Conservation (phyloP, 768 basidiomycete species). For the Auriscalpium microsporum region DNA sequence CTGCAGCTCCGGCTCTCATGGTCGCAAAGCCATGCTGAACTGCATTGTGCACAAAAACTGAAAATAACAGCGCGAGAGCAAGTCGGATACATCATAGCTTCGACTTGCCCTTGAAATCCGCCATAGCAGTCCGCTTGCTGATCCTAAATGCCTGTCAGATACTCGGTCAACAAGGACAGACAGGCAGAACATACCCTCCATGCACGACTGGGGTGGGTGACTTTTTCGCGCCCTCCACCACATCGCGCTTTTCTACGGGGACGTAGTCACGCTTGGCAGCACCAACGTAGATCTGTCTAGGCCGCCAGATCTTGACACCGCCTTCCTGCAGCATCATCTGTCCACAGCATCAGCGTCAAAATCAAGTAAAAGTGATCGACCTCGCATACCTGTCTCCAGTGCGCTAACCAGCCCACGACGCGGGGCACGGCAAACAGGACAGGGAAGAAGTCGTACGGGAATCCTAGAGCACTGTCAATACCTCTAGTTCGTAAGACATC, state of each 20-base stretch:
- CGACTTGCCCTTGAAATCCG: conserved; percentile 49
- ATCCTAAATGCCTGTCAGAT: conserved; percentile 33
- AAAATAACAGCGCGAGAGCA: not conserved
- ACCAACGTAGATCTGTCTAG: conserved; percentile 80
- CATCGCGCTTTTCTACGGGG: conserved; percentile 47
- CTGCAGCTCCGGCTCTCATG: not conserved
- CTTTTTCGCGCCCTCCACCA: conserved; percentile 45
- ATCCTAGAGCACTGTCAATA: conserved; percentile 42
- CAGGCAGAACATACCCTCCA: conserved; percentile 54
- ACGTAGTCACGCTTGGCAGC: conserved; percentile 67
- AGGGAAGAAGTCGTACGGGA: conserved; percentile 92
- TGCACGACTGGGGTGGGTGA: conserved; percentile 59
- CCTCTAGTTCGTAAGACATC: no score
- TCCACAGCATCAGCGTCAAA: not conserved
- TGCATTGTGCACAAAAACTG: not conserved
- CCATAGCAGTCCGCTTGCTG: conserved; percentile 58
- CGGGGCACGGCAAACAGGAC: conserved; percentile 89
- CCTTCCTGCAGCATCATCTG: conserved; percentile 88
- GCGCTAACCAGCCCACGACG: conserved; percentile 88
- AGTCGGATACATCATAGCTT: conserved; percentile 28
- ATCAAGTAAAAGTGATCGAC: not conserved
- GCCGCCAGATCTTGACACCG: conserved; percentile 92
- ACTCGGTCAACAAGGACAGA: not conserved
- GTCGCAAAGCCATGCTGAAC: no score
- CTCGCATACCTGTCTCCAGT: conserved; percentile 70